Percentiles rank a stretch among this genome's conserved stretches.
Evolutionary conservation across 2,329 filamentous ascomycete species (phyloP).

Genomic region (Dactylellina sp.): DNA sequence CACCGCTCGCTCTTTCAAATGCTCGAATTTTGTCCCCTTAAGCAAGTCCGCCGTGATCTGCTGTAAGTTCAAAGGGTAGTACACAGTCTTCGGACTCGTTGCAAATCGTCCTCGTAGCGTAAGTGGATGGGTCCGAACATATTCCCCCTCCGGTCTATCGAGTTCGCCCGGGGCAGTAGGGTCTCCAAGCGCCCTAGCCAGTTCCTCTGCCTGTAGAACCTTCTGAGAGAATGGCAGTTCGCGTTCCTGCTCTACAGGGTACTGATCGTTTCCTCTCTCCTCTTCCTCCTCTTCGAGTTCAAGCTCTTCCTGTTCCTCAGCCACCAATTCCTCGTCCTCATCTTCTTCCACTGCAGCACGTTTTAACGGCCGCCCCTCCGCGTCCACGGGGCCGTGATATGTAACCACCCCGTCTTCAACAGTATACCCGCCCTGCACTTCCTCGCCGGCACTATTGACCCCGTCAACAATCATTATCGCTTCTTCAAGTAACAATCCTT

Average conservation of each 20-base stretch:
- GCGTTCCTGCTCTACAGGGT: conserved; percentile 1
- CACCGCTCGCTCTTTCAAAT: conserved; percentile 26
- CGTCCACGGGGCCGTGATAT: conserved; percentile 47
- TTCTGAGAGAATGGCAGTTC: conserved; percentile 11
- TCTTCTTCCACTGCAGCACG: no score
- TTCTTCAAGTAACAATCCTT: conserved; percentile 45
- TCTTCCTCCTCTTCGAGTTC: conserved; percentile 8
- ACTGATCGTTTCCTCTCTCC: background rate
- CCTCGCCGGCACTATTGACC: conserved; percentile 6
- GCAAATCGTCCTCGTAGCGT: conserved; percentile 37
- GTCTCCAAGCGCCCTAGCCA: conserved; percentile 9
- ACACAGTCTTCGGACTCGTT: conserved; percentile 31
- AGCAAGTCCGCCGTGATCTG: conserved; percentile 11
- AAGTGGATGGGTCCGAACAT: conserved; percentile 39
- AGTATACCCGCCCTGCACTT: conserved; percentile 22
- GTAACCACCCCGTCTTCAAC: conserved; percentile 43
- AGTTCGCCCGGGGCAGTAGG: conserved; percentile 5
- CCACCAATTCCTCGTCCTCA: background rate
- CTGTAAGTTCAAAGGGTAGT: conserved; percentile 28
- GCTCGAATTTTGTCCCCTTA: conserved; percentile 29
- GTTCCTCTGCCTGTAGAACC: conserved; percentile 3
- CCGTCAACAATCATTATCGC: conserved; percentile 41
- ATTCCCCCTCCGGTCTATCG: conserved; percentile 4
- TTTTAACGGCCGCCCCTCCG: conserved; percentile 31
- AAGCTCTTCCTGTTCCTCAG: background rate